These are phyloP conservation scores for Guadua angustifolia DNA, from an alignment of 176 grass and related monocot genomes.

Conservation along the genomic window DNA sequence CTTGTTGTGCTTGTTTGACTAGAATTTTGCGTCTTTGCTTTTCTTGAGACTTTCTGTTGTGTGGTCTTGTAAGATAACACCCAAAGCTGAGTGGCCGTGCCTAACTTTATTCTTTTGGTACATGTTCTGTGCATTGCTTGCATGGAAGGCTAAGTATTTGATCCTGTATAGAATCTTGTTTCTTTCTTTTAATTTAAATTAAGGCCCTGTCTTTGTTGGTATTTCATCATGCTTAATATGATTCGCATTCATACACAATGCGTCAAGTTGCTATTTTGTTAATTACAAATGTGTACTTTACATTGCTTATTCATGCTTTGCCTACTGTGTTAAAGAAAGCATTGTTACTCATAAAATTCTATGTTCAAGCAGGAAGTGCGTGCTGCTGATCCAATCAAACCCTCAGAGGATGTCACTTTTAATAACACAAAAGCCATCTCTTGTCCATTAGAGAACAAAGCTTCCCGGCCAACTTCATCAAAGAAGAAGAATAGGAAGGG, in stretches of 20 bases:
- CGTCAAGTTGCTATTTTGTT: neutral
- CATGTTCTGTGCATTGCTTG: constrained; percentile 49
- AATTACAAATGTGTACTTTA: neutral
- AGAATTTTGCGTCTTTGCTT: constrained; percentile 25
- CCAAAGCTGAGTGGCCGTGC: constrained; percentile 27
- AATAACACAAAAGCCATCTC: constrained; percentile 46
- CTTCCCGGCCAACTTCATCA: constrained; percentile 49
- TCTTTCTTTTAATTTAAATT: constrained; percentile 25
- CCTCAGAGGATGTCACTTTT: constrained; percentile 45
- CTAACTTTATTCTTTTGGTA: constrained; percentile 39
- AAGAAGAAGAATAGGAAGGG: constrained; percentile 98
- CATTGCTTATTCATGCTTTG: neutral
- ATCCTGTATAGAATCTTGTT: constrained; percentile 12
- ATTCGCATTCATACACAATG: neutral
- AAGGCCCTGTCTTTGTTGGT: constrained; percentile 1
- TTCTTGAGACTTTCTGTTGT: constrained; percentile 12
- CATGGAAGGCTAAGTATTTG: constrained; percentile 47
- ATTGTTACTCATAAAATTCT: constrained; percentile 39
- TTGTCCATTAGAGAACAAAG: constrained; percentile 56
- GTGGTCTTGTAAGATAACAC: constrained; percentile 26
- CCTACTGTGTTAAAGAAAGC: constrained; percentile 4
- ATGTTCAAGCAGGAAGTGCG: constrained; percentile 54
- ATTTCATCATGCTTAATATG: constrained; percentile 19
- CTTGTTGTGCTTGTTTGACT: neutral
- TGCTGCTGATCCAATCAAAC: constrained; percentile 50